Evolutionary conservation across 192 early-diverging fungal species (phyloP).

Genomic region (Phycomyces nitens): DNA sequence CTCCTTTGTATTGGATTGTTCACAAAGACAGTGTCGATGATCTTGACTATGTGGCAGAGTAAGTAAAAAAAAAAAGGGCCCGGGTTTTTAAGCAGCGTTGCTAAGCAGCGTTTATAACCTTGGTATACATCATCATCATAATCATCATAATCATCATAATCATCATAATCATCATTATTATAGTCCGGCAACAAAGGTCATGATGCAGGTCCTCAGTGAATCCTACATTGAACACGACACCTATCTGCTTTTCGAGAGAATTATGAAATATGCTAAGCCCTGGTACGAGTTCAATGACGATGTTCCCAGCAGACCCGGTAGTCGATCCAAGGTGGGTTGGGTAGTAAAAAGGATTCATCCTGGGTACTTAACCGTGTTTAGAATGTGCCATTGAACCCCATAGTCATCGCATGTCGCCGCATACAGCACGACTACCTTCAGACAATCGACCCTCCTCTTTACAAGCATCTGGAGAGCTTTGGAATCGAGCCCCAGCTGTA

Average conservation of each 20-base stretch:
- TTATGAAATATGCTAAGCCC: constrained; percentile 76
- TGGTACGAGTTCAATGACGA: constrained; percentile 86
- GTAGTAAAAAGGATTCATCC: no score
- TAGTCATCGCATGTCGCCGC: constrained; percentile 69
- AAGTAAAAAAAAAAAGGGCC: constrained; percentile 11
- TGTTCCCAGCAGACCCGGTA: constrained; percentile 11
- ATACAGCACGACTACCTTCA: constrained; percentile 70
- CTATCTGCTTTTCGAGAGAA: constrained; percentile 71
- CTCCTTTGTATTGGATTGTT: constrained; percentile 76
- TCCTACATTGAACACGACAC: constrained; percentile 87
- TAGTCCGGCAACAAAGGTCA: constrained; percentile 40
- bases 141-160: no score
- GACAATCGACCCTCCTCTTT: constrained; percentile 69
- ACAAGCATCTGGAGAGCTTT: constrained; percentile 62
- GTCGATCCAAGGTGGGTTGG: constrained; percentile 12
- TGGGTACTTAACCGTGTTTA: no score
- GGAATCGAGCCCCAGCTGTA: constrained; percentile 94
- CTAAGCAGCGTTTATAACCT: no score
- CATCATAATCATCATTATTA: no score
- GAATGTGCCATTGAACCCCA: constrained; percentile 55
- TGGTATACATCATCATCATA: no score
- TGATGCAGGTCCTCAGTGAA: constrained; percentile 57
- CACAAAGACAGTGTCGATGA: constrained; percentile 59
- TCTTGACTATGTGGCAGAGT: constrained; percentile 14
- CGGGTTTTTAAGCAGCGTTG: no score